Percentiles rank a stretch among this genome's conserved stretches.
These are phyloP conservation scores for Stramenopiles sp. DNA, from an alignment of 352 stramenopile species.

Conservation along the genomic window DNA sequence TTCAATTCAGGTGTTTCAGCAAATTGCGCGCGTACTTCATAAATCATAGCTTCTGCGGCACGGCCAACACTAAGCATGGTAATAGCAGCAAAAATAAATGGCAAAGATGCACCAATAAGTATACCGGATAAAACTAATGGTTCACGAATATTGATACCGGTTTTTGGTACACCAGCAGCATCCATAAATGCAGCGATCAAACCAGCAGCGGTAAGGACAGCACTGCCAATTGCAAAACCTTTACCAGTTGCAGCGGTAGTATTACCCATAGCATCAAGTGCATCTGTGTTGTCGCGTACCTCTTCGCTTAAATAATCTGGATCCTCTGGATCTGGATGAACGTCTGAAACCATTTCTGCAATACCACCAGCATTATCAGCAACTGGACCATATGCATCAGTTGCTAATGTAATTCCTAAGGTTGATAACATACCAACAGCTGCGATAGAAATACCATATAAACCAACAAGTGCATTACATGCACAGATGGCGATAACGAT, in stretches of 20 bases:
- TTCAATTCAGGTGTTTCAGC: conserved; percentile 91
- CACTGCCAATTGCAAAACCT: conserved; percentile 96
- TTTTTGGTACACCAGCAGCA: too few relatives aligned
- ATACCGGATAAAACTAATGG: conserved; percentile 94
- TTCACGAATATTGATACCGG: conserved; percentile 84
- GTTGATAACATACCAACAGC: conserved; percentile 86
- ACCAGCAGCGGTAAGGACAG: conserved; percentile 88
- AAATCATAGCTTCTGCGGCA: conserved; percentile 96
- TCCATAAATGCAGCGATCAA: conserved; percentile 97
- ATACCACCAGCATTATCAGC: conserved; percentile 78
- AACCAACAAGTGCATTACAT: conserved; percentile 60
- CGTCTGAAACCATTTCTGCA: conserved; percentile 69
- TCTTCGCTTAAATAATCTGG: conserved; percentile 71
- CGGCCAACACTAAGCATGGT: conserved; percentile 98
- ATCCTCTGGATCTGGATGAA: conserved; percentile 62
- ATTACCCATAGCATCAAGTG: conserved; percentile 87
- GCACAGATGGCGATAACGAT: conserved; percentile 64
- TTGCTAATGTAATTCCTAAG: conserved; percentile 72
- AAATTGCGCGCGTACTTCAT: conserved; percentile 98
- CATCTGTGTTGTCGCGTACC: conserved; percentile 60
- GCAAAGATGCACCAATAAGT: conserved; percentile 96
- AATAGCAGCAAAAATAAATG: conserved; percentile 98
- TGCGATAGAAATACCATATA: conserved; percentile 76
- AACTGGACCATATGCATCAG: conserved; percentile 79
- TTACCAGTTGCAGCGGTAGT: conserved; percentile 98